Percentiles rank a stretch among this genome's conserved stretches.
These are phyloP conservation scores for Immersiella caudata DNA, from an alignment of 495 filamentous ascomycete species.

Conservation along the genomic window DNA sequence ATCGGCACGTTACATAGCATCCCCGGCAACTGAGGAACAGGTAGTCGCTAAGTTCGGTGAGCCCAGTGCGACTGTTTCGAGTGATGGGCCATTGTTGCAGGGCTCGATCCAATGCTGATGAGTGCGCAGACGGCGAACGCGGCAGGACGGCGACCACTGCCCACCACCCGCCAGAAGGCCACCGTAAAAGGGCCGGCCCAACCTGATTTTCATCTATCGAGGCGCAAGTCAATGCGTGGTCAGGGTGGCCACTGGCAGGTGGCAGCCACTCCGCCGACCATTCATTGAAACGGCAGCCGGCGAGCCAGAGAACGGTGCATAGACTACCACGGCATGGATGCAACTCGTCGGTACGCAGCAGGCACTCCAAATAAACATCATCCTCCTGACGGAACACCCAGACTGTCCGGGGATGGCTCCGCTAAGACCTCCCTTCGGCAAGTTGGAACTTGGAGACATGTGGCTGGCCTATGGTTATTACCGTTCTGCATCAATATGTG, in stretches of 20 bases:
- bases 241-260: not conserved
- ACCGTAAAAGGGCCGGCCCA: constrained; percentile 16
- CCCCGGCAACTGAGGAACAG: not conserved
- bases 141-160: not conserved
- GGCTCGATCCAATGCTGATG: not conserved
- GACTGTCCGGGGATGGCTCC: not conserved
- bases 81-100: constrained; percentile 8
- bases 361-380: not conserved
- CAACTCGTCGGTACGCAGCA: not conserved
- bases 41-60: constrained; percentile 15
- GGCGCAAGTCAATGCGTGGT: constrained; percentile 12
- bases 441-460: not conserved
- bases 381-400: not conserved
- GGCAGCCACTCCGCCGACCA: not conserved
- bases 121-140: not conserved
- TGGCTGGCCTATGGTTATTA: not conserved
- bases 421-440: not conserved
- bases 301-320: constrained; percentile 8
- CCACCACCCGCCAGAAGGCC: constrained; percentile 5
- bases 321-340: not conserved
- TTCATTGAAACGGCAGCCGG: constrained; percentile 15
- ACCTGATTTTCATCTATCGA: constrained; percentile 1
- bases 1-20: not conserved
- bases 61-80: constrained; percentile 18
- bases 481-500: not conserved